Percentiles rank a stretch among this genome's conserved stretches.
phyloP scores from a whole-genome alignment of 2,329 filamentous ascomycete species.

The Pestalotiopsis fici region DNA sequence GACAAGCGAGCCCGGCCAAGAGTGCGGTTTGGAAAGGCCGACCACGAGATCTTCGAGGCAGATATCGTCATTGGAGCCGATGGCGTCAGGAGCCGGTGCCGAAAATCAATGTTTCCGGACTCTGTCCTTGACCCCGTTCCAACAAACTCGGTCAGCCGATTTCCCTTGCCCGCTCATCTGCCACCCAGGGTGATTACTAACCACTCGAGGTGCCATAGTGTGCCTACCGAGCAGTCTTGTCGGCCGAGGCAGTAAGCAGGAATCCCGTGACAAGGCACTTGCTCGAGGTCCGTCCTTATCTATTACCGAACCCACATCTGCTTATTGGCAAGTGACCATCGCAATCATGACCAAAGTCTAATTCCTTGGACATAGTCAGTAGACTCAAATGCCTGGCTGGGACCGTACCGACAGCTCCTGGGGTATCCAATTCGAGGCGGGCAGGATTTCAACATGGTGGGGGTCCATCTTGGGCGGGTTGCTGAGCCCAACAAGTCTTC shows the following conservation, averaged over 20 bases:
- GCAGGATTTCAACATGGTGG: neutral
- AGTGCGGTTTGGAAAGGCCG: neutral
- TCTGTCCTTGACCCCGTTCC: neutral
- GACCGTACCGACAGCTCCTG: neutral
- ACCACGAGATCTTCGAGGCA: neutral
- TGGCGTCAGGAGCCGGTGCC: neutral
- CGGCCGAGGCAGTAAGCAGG: neutral
- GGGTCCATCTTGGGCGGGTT: neutral
- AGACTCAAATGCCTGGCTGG: neutral
- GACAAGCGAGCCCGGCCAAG: neutral
- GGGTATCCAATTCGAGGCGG: neutral
- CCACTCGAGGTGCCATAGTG: neutral
- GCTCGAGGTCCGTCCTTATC: neutral
- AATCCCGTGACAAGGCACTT: neutral
- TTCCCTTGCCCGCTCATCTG: neutral
- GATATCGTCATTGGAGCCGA: neutral
- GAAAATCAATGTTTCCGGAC: neutral
- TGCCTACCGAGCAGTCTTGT: neutral
- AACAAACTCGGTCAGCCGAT: neutral
- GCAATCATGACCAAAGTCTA: neutral
- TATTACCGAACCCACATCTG: neutral
- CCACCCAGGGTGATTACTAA: neutral
- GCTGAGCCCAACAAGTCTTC: neutral
- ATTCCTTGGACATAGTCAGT: neutral
- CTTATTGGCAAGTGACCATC: neutral